Evolutionary conservation across 2,329 filamentous ascomycete genomes (phyloP).

Genomic region (Trichoderma aggressivum): DNA sequence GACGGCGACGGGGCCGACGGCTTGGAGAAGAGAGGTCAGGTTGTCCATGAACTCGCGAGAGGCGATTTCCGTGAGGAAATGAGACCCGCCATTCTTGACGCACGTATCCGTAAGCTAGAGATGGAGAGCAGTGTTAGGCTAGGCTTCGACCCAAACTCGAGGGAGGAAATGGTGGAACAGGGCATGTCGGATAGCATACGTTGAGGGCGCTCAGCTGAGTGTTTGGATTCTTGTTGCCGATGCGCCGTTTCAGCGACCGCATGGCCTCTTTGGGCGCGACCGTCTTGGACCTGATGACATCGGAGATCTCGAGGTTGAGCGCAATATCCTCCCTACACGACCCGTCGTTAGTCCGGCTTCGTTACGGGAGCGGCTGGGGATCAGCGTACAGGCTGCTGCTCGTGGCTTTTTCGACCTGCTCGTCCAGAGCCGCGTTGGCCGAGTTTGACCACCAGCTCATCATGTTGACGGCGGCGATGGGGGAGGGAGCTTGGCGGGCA

Average conservation of each 20-base stretch:
- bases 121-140: neutral
- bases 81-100: conserved; percentile 94
- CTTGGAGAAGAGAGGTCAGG: conserved; percentile 81
- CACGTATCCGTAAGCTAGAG: conserved; percentile 90
- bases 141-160: neutral
- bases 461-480: conserved; percentile 39
- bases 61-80: conserved; percentile 93
- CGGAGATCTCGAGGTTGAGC: conserved; percentile 95
- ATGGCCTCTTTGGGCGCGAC: conserved; percentile 97
- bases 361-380: neutral
- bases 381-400: conserved; percentile 78
- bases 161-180: neutral
- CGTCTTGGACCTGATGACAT: conserved; percentile 94
- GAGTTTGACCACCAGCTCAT: conserved; percentile 98
- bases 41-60: conserved; percentile 99
- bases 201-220: conserved; percentile 92
- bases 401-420: conserved; percentile 94
- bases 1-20: conserved; percentile 67
- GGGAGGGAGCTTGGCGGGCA: conserved; percentile 12
- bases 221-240: conserved; percentile 97
- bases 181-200: conserved; percentile 46
- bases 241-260: conserved; percentile 88
- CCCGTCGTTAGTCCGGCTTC: neutral
- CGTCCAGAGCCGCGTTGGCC: conserved; percentile 85
- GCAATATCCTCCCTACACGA: conserved; percentile 81